phyloP scores from a whole-genome alignment of 2,329 filamentous ascomycete genomes.

The Apiospora saccharicola region DNA sequence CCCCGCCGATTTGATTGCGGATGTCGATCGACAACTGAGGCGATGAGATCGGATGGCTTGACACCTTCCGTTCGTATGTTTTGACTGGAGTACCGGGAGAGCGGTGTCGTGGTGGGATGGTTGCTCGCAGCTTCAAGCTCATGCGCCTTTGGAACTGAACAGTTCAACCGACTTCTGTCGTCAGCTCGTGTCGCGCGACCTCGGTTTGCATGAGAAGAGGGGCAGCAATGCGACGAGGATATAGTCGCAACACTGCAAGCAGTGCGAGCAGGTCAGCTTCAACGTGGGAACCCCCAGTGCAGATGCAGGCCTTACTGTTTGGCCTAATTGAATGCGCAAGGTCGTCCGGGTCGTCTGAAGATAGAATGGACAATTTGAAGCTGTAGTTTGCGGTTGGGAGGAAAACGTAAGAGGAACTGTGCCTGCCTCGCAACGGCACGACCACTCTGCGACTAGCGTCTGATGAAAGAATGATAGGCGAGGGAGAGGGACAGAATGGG shows the following conservation, averaged over 20 bases:
- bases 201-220: slow-evolving; percentile 6
- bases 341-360: neutral
- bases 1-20: neutral
- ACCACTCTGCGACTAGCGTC: slow-evolving; percentile 10
- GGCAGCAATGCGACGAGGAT: neutral
- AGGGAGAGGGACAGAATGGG: slow-evolving; percentile 1
- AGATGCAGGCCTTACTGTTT: neutral
- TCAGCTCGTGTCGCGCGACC: slow-evolving; percentile 6
- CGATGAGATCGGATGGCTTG: neutral
- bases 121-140: neutral
- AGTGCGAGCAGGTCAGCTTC: slow-evolving; percentile 4
- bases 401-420: neutral
- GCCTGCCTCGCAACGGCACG: neutral
- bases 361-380: neutral
- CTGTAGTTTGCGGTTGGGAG: neutral
- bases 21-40: slow-evolving; percentile 1
- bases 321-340: slow-evolving; percentile 1
- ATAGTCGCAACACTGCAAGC: neutral
- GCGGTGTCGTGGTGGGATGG: neutral
- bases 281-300: neutral
- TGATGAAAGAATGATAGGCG: slow-evolving; percentile 12
- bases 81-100: neutral
- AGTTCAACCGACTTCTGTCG: slow-evolving; percentile 8
- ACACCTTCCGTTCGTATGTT: neutral
- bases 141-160: neutral